These are phyloP conservation scores for Capronia coronata DNA, from an alignment of 2,329 filamentous ascomycete genomes.

Conservation along the genomic window DNA sequence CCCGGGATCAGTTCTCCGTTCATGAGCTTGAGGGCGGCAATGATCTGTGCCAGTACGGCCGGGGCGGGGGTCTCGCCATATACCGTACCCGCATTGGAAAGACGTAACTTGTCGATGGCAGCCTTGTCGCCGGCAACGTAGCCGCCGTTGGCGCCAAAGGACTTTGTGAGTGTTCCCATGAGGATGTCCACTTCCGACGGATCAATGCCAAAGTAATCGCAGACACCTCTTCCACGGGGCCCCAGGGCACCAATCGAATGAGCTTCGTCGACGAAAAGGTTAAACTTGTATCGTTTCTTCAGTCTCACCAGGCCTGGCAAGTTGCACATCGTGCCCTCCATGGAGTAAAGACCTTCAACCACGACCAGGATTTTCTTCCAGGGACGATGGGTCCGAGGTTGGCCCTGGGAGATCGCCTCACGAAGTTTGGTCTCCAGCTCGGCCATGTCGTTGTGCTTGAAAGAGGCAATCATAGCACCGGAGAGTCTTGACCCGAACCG, in stretches of 20 bases:
- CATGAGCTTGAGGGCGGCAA: slow-evolving; percentile 79
- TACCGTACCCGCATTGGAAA: slow-evolving; percentile 76
- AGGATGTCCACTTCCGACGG: slow-evolving; percentile 84
- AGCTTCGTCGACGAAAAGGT: slow-evolving; percentile 91
- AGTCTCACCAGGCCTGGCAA: slow-evolving; percentile 80
- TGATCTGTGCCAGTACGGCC: slow-evolving; percentile 83
- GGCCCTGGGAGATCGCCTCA: slow-evolving; percentile 90
- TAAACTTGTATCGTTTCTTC: slow-evolving; percentile 95
- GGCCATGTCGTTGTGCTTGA: slow-evolving; percentile 94
- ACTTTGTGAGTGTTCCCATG: slow-evolving; percentile 98
- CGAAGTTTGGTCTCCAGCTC: slow-evolving; percentile 80
- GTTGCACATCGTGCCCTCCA: slow-evolving; percentile 99
- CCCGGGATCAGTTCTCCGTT: slow-evolving; percentile 79
- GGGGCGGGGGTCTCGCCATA: slow-evolving; percentile 84
- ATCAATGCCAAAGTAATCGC: slow-evolving; percentile 93
- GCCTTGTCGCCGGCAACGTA: slow-evolving; percentile 85
- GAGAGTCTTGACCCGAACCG: slow-evolving; percentile 90
- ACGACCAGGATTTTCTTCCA: slow-evolving; percentile 99
- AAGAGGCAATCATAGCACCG: slow-evolving; percentile 88
- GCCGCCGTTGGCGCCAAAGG: slow-evolving; percentile 94
- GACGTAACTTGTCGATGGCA: slow-evolving; percentile 86
- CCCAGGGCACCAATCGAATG: slow-evolving; percentile 93
- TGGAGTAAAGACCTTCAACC: slow-evolving; percentile 95
- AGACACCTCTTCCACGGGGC: slow-evolving; percentile 81
- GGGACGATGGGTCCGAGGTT: slow-evolving; percentile 93